These are phyloP conservation scores for Danielia reshetovae DNA, from an alignment of 805 yeast species.

Conservation along the genomic window DNA sequence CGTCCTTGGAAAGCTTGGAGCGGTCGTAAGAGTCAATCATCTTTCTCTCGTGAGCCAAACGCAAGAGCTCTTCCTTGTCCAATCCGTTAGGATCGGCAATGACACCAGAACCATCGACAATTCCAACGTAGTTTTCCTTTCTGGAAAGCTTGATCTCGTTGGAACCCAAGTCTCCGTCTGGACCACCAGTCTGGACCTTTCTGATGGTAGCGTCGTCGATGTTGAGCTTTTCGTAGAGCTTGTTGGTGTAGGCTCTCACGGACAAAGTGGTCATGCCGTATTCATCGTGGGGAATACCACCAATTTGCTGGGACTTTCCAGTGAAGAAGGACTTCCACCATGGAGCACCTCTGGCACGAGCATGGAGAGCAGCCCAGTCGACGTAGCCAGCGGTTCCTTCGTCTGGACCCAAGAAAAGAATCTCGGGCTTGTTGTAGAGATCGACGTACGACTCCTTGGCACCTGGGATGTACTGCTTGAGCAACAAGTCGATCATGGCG, in stretches of 20 bases:
- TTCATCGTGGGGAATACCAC: slow-evolving; percentile 98
- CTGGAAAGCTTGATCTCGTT: slow-evolving; percentile 87
- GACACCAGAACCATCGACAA: slow-evolving; percentile 96
- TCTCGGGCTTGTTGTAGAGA: slow-evolving; percentile 78
- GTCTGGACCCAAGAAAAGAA: slow-evolving; percentile 97
- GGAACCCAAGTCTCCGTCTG: slow-evolving; percentile 97
- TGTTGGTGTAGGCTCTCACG: slow-evolving; percentile 86
- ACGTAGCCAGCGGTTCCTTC: slow-evolving; percentile 96
- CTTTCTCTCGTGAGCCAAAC: slow-evolving; percentile 73
- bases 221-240: slow-evolving; percentile 74
- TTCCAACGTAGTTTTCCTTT: slow-evolving; percentile 77
- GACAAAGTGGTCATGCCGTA: slow-evolving; percentile 97
- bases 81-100: slow-evolving; percentile 88
- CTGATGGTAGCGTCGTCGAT: slow-evolving; percentile 56
- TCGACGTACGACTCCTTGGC: slow-evolving; percentile 83
- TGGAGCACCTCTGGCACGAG: slow-evolving; percentile 85
- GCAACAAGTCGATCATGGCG: slow-evolving; percentile 78
- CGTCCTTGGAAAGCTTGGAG: slow-evolving; percentile 63
- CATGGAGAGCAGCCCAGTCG: slow-evolving; percentile 97
- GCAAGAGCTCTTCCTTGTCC: slow-evolving; percentile 69
- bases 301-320: slow-evolving; percentile 86
- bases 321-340: slow-evolving; percentile 99
- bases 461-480: slow-evolving; percentile 68
- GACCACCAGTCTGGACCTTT: slow-evolving; percentile 97
- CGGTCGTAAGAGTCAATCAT: slow-evolving; percentile 70